phyloP scores from a whole-genome alignment of 2,329 filamentous ascomycete genomes.

The Xylariales sp. region DNA sequence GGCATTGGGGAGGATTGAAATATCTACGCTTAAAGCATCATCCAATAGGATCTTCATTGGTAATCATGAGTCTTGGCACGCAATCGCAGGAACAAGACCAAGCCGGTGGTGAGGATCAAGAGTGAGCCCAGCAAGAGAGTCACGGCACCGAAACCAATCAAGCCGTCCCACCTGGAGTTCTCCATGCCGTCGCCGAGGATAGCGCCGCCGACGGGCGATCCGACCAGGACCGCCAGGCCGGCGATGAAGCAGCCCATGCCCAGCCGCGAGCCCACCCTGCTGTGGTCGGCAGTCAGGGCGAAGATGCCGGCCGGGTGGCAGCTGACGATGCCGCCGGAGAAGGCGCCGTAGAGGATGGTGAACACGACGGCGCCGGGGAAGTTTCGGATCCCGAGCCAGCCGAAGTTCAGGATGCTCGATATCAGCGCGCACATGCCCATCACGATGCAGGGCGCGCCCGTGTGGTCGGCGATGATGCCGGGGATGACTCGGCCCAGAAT shows the following conservation, averaged over 20 bases:
- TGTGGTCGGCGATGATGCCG: conserved; percentile 37
- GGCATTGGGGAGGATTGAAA: too few species aligned
- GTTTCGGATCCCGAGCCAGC: conserved; percentile 32
- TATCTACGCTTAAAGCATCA: too few species aligned
- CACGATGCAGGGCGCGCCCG: conserved; percentile 35
- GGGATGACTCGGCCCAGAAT: conserved; percentile 41
- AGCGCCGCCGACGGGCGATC: conserved; percentile 38
- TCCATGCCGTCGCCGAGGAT: conserved; percentile 4
- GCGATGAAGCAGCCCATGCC: conserved; percentile 26
- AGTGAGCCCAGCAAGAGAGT: conserved; percentile 2
- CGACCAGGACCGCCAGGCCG: conserved; percentile 43
- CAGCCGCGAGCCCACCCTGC: conserved; percentile 27
- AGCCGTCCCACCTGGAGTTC: conserved; percentile 6
- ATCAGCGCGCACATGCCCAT: conserved; percentile 23
- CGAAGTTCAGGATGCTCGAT: conserved; percentile 32
- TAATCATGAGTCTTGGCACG: conserved; percentile 3
- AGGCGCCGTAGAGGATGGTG: conserved; percentile 39
- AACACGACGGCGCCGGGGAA: conserved; percentile 34
- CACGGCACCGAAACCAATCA: conserved; percentile 7
- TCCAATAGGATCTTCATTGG: too few species aligned
- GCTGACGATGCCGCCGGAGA: conserved; percentile 39
- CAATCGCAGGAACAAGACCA: conserved; percentile 2
- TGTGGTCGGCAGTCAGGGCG: conserved; percentile 29
- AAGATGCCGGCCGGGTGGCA: conserved; percentile 37
- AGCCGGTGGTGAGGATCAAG: conserved; percentile 1